Evolutionary conservation across 441 rosid genomes (phyloP).

Genomic region (Eutrema salsugineum): DNA sequence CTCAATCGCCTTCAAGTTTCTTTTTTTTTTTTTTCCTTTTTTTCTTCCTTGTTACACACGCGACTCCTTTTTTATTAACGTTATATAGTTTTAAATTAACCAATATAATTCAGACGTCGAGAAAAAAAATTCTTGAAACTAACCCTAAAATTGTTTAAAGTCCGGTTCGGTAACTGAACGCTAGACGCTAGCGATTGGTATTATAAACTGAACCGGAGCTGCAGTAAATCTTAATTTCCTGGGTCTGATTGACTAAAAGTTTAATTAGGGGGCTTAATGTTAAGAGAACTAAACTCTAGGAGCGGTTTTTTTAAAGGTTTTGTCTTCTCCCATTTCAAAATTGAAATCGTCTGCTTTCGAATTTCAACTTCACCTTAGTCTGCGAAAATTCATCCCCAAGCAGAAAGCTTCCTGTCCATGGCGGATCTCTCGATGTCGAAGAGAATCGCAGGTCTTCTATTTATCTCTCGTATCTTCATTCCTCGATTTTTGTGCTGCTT

Average conservation of each 20-base stretch:
- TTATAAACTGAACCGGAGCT: neutral
- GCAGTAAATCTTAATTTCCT: neutral
- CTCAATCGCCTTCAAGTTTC: neutral
- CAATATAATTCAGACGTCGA: too few species aligned
- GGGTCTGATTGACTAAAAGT: neutral
- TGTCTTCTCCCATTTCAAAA: neutral
- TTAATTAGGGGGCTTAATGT: neutral
- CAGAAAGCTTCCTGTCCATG: slow-evolving; percentile 6
- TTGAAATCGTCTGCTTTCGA: neutral
- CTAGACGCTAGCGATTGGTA: neutral
- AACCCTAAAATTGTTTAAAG: neutral
- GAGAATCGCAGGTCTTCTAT: slow-evolving; percentile 34
- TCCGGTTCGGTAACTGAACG: neutral
- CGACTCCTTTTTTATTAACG: too few species aligned
- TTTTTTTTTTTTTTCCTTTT: neutral
- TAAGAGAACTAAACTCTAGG: neutral
- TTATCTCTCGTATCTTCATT: neutral
- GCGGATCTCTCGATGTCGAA: slow-evolving; percentile 39
- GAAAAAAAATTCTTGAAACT: too few species aligned
- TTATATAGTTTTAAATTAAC: too few species aligned
- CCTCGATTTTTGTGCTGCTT: neutral
- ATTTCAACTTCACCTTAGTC: neutral
- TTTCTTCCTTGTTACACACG: neutral
- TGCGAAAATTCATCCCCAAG: neutral
- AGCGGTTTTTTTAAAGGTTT: neutral